A percentile compares a stretch with the other conserved stretches of the same genome.
Evolutionary conservation across 371 early-diverging fungal species (phyloP).

Genomic region (Batkoa obscura): DNA sequence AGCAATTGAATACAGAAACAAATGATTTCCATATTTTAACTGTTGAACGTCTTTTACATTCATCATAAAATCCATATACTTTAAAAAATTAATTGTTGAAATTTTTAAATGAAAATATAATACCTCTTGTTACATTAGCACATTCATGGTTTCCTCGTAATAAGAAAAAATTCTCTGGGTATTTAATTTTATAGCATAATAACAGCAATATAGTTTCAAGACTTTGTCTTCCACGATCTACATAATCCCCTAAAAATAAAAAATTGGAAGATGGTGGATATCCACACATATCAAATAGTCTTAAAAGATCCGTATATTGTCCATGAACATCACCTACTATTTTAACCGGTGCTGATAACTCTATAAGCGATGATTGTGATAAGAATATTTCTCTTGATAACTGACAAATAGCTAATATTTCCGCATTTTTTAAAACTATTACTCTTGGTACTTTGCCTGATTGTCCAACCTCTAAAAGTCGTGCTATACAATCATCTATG

Average conservation of each 20-base stretch:
- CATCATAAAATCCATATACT: conserved; percentile 98
- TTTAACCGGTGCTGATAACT: conserved; percentile 89
- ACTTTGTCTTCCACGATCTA: conserved; percentile 89
- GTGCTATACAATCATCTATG: conserved; percentile 71
- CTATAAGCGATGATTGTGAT: conserved; percentile 83
- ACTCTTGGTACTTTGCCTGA: conserved; percentile 31
- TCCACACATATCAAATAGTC: conserved; percentile 65
- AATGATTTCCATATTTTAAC: conserved; percentile 88
- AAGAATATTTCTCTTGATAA: conserved; percentile 78
- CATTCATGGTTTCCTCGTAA: conserved; percentile 95
- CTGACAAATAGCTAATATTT: conserved; percentile 76
- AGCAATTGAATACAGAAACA: conserved; percentile 78
- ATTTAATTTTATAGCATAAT: conserved; percentile 89
- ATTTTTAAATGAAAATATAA: background rate
- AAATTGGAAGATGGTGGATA: conserved; percentile 80
- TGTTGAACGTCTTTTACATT: conserved; percentile 83
- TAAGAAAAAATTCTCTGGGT: conserved; percentile 83
- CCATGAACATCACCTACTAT: conserved; percentile 93
- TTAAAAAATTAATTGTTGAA: background rate
- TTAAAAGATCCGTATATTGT: conserved; percentile 73
- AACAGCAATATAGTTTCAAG: conserved; percentile 88
- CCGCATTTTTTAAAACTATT: conserved; percentile 50
- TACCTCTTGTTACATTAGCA: conserved; percentile 65
- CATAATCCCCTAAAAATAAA: conserved; percentile 92
- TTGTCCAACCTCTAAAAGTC: conserved; percentile 62